Conservation (phyloP, 768 basidiomycete species). For the Serendipita vermifera region DNA sequence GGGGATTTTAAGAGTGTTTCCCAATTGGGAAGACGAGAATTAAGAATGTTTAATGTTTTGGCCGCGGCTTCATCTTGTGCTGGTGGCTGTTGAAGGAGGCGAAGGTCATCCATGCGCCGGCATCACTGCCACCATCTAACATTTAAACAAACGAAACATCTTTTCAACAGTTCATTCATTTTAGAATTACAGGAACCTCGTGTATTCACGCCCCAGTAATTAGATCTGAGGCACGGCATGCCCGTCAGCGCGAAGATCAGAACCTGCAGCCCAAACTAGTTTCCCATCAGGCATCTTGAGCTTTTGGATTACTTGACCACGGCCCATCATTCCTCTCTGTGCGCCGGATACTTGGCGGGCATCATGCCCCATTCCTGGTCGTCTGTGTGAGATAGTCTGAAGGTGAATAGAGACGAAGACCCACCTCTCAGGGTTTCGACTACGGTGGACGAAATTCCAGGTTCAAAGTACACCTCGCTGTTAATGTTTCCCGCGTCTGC, state of each 20-base stretch:
- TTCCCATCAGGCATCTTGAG: slow-evolving; percentile 47
- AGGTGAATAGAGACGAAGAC: neutral
- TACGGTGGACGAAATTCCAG: slow-evolving; percentile 52
- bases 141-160: neutral
- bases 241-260: slow-evolving; percentile 79
- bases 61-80: neutral
- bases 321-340: slow-evolving; percentile 52
- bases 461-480: slow-evolving; percentile 82
- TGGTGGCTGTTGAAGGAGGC: slow-evolving; percentile 2
- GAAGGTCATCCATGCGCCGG: slow-evolving; percentile 1
- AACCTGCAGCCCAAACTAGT: slow-evolving; percentile 90
- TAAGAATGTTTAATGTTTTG: neutral
- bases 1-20: neutral
- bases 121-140: neutral
- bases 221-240: slow-evolving; percentile 78
- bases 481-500: slow-evolving; percentile 51
- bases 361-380: slow-evolving; percentile 78
- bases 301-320: slow-evolving; percentile 85
- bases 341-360: slow-evolving; percentile 51
- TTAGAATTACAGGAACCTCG: too few species aligned
- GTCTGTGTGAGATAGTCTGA: neutral
- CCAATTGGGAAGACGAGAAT: neutral
- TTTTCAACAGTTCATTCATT: neutral
- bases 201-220: too few species aligned
- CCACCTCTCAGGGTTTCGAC: slow-evolving; percentile 55